phyloP scores from a whole-genome alignment of 495 filamentous ascomycete species.

The Hyaloscypha finlandica region DNA sequence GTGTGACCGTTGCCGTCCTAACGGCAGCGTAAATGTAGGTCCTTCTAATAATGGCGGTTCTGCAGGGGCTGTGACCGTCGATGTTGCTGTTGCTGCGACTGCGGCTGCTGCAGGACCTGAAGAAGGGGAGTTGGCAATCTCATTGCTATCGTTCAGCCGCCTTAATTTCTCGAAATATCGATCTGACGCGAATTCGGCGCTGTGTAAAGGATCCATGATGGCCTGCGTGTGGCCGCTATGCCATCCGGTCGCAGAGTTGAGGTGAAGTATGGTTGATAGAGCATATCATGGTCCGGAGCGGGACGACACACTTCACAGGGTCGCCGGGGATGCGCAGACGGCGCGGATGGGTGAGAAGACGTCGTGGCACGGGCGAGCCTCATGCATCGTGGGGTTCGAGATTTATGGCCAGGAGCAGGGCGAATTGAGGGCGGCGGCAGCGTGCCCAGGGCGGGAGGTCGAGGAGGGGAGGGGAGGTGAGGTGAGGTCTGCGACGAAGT shows the following conservation, averaged over 20 bases:
- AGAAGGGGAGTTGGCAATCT: conserved; percentile 16
- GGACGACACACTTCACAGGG: conserved; percentile 29
- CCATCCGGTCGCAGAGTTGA: conserved; percentile 32
- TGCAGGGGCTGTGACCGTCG: conserved; percentile 1
- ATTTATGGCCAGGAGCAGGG: conserved; percentile 4
- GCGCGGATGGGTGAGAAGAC: conserved; percentile 36
- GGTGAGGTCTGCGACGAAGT: background rate
- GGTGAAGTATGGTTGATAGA: conserved; percentile 21
- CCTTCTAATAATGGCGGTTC: conserved; percentile 17
- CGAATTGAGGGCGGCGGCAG: conserved; percentile 5
- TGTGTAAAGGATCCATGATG: conserved; percentile 54
- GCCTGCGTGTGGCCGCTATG: conserved; percentile 34
- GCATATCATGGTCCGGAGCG: conserved; percentile 28
- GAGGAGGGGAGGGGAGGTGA: background rate
- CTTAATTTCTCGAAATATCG: conserved; percentile 54
- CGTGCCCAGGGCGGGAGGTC: conserved; percentile 1
- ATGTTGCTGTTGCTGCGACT: background rate
- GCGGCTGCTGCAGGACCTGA: conserved; percentile 14
- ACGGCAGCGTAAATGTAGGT: conserved; percentile 30
- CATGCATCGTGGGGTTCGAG: conserved; percentile 45
- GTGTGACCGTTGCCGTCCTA: conserved; percentile 28
- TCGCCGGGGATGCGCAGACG: conserved; percentile 40
- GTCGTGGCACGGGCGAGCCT: conserved; percentile 40
- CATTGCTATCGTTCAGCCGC: conserved; percentile 27
- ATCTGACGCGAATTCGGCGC: conserved; percentile 59